Evolutionary conservation across 805 yeast genomes (phyloP), one percentile per base, ranked within the genome.

Genomic region (Spathaspora girioi): DNA sequence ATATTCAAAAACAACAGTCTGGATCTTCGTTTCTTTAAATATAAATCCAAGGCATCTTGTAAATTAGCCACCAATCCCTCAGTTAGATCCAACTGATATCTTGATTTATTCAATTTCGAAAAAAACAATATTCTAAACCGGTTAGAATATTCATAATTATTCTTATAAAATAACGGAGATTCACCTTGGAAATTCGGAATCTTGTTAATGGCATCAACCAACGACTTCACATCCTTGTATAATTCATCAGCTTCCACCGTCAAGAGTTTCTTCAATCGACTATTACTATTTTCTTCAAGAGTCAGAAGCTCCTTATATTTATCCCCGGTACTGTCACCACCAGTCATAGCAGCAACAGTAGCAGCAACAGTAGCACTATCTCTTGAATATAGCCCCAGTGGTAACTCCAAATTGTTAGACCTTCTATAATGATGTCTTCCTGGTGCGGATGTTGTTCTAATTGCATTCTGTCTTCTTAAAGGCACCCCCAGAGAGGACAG

Each of bases 381-480:
- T 4, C 26, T 47, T 19, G n/a, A n/a, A n/a, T n/a, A n/a, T n/a
- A n/a, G n/a, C n/a, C n/a, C 29, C 42, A 12, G 29, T 42, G 27
- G 48, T 23, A 48, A 31, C 10, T 17, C 15, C 18, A 31, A 17
- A 17, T 32, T 27, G 12, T 49, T 32, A n/a, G 26, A 47, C 26
- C 49, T 45, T n/a, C 52, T 38, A 42, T 23, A 42, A 42, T 42
- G 44, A 42, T 42, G 44, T 19, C 44, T 31, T 35, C 38, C 26
- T 50, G n/a, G 27, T 47, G 38, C 40, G 15, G 20, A n/a, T n/a
- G n/a, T n/a, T n/a, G n/a, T 54, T 47, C 72, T 52, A 2, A 70
- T 61, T 6, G 75, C 74, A 53, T 70, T 69, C 48, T 66, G 75
- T 9, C 75, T 55, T 26, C 66, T 53, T 31, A 70, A 60, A 0